These are phyloP conservation scores for Mycena epipterygia DNA, from an alignment of 768 basidiomycete genomes.

Conservation along the genomic window DNA sequence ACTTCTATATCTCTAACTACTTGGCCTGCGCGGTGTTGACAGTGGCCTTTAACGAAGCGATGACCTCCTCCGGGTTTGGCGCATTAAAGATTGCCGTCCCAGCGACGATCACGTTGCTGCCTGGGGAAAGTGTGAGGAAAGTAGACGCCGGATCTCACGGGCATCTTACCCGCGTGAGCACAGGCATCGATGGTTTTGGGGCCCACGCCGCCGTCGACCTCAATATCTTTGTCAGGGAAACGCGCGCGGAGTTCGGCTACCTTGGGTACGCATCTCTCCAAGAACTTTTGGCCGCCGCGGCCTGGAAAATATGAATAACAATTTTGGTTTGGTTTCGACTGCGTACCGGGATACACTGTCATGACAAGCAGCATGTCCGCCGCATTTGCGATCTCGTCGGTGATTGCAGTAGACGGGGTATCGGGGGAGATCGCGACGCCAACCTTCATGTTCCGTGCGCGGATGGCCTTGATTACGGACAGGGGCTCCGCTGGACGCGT, in stretches of 20 bases:
- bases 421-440: constrained; percentile 98
- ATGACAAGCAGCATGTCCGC: constrained; percentile 98
- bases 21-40: constrained; percentile 78
- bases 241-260: constrained; percentile 90
- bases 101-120: constrained; percentile 98
- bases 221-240: constrained; percentile 96
- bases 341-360: constrained; percentile 93
- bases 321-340: not conserved
- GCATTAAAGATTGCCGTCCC: constrained; percentile 96
- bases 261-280: constrained; percentile 93
- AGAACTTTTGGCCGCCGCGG: constrained; percentile 96
- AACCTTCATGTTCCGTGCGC: constrained; percentile 88
- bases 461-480: constrained; percentile 85
- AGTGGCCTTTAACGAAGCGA: constrained; percentile 74
- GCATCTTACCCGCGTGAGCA: constrained; percentile 82
- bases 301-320: constrained; percentile 57
- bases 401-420: constrained; percentile 90
- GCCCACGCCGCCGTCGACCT: constrained; percentile 98
- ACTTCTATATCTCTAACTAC: constrained; percentile 4
- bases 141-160: not conserved
- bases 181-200: constrained; percentile 90
- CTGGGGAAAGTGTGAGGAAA: constrained; percentile 52
- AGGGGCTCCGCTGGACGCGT: constrained; percentile 70
- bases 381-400: constrained; percentile 83
- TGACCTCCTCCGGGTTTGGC: constrained; percentile 82